These are phyloP conservation scores for Podila horticola DNA, from an alignment of 192 early-diverging fungal genomes.

Conservation along the genomic window DNA sequence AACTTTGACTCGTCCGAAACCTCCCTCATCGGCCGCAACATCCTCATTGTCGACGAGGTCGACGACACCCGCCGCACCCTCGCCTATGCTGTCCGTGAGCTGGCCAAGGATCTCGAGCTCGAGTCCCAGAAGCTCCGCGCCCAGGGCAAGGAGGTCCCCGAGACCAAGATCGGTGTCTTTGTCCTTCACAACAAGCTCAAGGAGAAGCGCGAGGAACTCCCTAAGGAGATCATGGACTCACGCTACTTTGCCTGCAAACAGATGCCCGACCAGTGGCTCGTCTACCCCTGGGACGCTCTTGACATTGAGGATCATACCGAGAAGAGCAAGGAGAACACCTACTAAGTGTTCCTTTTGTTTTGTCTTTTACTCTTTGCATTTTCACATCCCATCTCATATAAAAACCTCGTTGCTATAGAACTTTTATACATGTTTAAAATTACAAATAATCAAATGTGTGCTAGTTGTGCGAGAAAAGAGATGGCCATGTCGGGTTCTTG, in stretches of 20 bases:
- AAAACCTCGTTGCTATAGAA: too few species aligned
- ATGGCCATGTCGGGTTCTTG: too few species aligned
- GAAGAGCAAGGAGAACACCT: constrained; percentile 45
- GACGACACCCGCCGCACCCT: constrained; percentile 81
- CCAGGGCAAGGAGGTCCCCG: constrained; percentile 44
- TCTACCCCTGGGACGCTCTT: constrained; percentile 79
- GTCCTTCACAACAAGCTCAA: constrained; percentile 86
- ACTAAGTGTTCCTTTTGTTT: constrained; percentile 7
- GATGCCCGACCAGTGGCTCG: constrained; percentile 79
- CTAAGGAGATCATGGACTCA: constrained; percentile 63
- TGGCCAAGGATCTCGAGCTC: constrained; percentile 72
- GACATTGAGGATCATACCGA: constrained; percentile 79
- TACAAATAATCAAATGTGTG: too few species aligned
- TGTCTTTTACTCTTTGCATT: too few species aligned
- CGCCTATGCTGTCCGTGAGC: constrained; percentile 77
- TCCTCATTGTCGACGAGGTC: constrained; percentile 84
- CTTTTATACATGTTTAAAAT: too few species aligned
- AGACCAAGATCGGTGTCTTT: constrained; percentile 77
- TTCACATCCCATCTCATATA: too few species aligned
- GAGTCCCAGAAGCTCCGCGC: constrained; percentile 53
- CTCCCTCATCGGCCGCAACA: constrained; percentile 73
- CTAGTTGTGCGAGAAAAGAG: too few species aligned
- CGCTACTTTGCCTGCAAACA: constrained; percentile 77
- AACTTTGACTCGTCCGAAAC: constrained; percentile 76
- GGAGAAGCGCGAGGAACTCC: constrained; percentile 71